Conservation (phyloP, 768 basidiomycete genomes). For the Macrolepiota albuminosa region DNA sequence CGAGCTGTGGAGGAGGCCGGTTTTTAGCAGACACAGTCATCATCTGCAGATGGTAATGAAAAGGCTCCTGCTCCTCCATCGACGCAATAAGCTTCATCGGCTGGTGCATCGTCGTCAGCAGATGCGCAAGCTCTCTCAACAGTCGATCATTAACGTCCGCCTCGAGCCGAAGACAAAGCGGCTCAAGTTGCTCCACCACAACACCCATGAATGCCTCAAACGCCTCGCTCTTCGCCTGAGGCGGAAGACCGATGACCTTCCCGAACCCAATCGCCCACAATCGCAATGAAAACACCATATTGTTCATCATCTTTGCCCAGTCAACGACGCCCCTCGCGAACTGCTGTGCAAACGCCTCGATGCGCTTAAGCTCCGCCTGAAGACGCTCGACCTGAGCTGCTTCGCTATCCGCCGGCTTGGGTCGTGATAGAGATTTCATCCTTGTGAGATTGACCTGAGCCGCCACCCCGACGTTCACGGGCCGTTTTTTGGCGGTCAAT, state of each 20-base stretch:
- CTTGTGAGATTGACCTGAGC: slow-evolving; percentile 53
- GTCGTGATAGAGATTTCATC: slow-evolving; percentile 48
- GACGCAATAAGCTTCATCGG: slow-evolving; percentile 65
- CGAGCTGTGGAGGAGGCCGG: slow-evolving; percentile 59
- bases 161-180: slow-evolving; percentile 50
- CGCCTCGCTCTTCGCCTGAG: slow-evolving; percentile 48
- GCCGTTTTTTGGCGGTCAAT: slow-evolving; percentile 41
- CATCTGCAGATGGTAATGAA: slow-evolving; percentile 66
- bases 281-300: slow-evolving; percentile 44
- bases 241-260: slow-evolving; percentile 56
- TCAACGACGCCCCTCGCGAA: slow-evolving; percentile 60
- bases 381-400: slow-evolving; percentile 49
- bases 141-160: slow-evolving; percentile 47
- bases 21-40: slow-evolving; percentile 58
- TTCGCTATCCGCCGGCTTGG: slow-evolving; percentile 22
- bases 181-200: slow-evolving; percentile 49
- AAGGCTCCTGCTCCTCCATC: slow-evolving; percentile 70
- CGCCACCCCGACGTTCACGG: slow-evolving; percentile 41
- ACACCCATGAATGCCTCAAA: slow-evolving; percentile 67
- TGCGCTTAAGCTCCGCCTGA: slow-evolving; percentile 51
- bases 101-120: slow-evolving; percentile 55
- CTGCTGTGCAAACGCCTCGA: slow-evolving; percentile 53
- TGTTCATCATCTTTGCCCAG: slow-evolving; percentile 54
- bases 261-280: slow-evolving; percentile 66
- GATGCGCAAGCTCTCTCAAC: slow-evolving; percentile 50